These are phyloP conservation scores for Cynara cardunculus DNA, from an alignment of 129 eudicot genomes.

Conservation along the genomic window DNA sequence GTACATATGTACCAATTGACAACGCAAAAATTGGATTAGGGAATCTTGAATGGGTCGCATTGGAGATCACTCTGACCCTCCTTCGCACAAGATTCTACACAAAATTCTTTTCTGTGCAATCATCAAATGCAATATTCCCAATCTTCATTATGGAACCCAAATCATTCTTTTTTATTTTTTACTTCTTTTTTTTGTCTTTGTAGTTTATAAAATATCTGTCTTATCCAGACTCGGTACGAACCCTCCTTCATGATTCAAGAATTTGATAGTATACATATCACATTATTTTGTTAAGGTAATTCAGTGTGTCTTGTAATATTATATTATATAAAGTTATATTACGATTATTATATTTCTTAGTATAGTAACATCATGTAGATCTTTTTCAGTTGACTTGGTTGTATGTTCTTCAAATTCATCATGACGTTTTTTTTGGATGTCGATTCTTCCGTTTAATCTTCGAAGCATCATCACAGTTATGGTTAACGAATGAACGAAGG, in stretches of 20 bases:
- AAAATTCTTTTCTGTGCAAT: background rate
- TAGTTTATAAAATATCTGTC: background rate
- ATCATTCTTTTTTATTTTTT: background rate
- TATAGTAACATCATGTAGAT: background rate
- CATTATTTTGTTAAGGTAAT: no score
- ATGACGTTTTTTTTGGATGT: background rate
- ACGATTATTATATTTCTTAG: background rate
- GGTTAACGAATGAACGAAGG: background rate
- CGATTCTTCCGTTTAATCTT: background rate
- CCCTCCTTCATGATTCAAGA: no score
- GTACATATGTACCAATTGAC: constrained; percentile 1
- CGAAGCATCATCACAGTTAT: background rate
- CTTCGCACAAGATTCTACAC: constrained; percentile 11
- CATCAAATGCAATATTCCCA: background rate
- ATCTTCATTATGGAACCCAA: constrained; percentile 16
- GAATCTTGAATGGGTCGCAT: constrained; percentile 31
- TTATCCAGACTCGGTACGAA: background rate
- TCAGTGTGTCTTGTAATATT: no score
- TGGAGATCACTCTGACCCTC: constrained; percentile 22
- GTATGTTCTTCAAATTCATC: background rate
- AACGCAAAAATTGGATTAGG: constrained; percentile 9
- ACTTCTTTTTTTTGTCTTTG: background rate
- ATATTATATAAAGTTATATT: no score
- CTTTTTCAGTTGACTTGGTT: background rate
- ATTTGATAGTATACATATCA: no score